These are phyloP conservation scores for Phaffomyces thermotolerans DNA, from an alignment of 805 yeast genomes.

Conservation along the genomic window DNA sequence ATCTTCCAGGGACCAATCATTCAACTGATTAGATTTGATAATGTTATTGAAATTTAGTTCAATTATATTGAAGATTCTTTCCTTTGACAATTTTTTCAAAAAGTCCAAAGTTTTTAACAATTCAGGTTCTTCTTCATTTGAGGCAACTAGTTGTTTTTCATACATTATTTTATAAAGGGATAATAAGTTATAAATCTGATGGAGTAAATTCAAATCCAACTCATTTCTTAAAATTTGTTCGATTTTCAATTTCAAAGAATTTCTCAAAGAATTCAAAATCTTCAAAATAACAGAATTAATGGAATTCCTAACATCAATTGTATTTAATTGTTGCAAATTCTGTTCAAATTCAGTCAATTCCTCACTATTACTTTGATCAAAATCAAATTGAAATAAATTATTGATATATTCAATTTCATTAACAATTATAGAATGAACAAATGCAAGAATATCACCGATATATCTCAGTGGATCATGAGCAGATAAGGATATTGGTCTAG, in stretches of 20 bases:
- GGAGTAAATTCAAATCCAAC: conserved; percentile 44
- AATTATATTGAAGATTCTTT: conserved; percentile 34
- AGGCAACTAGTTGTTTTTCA: conserved; percentile 18
- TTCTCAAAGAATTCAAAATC: conserved; percentile 46
- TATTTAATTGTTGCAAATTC: conserved; percentile 17
- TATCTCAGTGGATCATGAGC: conserved; percentile 79
- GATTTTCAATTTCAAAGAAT: conserved; percentile 54
- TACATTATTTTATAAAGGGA: conserved; percentile 69
- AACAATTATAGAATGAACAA: conserved; percentile 77
- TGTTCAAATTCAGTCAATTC: conserved; percentile 26
- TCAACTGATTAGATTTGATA: conserved; percentile 16
- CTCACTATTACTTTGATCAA: conserved; percentile 12
- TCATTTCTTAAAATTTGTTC: conserved; percentile 68
- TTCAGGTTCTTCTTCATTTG: conserved; percentile 13
- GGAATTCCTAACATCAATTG: conserved; percentile 12
- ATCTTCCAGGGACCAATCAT: conserved; percentile 28
- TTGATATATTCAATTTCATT: conserved; percentile 77
- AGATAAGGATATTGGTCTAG: conserved; percentile 50
- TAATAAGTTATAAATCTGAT: conserved; percentile 54
- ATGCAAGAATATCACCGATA: conserved; percentile 83
- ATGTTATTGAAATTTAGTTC: conserved; percentile 28
- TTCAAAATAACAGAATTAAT: conserved; percentile 35
- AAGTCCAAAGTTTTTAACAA: conserved; percentile 23
- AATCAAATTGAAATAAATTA: conserved; percentile 46
- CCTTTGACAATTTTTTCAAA: conserved; percentile 29